A percentile compares a stretch with the other conserved stretches of the same genome.
phyloP scores from a whole-genome alignment of 805 yeast genomes.

The Candida multigemmis region DNA sequence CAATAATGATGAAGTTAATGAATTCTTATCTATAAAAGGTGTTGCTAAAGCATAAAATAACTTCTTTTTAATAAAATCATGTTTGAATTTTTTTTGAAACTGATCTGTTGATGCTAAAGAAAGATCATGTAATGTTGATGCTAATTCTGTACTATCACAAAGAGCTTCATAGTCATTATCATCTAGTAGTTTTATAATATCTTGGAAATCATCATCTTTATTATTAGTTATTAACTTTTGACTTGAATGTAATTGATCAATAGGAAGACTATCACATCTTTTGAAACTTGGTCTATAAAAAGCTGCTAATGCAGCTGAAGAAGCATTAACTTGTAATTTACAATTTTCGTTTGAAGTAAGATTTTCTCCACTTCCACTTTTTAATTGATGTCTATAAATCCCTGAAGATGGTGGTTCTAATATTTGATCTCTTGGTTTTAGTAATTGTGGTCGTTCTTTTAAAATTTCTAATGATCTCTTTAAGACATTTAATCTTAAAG shows the following conservation, averaged over 20 bases:
- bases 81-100: constrained; percentile 21
- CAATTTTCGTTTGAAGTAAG: constrained; percentile 5
- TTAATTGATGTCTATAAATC: too few species aligned
- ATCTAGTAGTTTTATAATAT: constrained; percentile 1
- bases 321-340: constrained; percentile 32
- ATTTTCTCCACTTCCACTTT: too few species aligned
- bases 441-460: constrained; percentile 43
- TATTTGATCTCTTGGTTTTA: constrained; percentile 1
- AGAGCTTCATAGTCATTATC: constrained; percentile 25
- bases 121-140: constrained; percentile 48
- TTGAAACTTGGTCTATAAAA: constrained; percentile 28
- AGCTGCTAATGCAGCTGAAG: constrained; percentile 39
- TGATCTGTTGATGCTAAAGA: constrained; percentile 32
- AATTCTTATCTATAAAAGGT: constrained; percentile 42
- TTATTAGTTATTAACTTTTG: background rate
- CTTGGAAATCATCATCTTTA: background rate
- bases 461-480: constrained; percentile 70
- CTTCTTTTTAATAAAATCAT: constrained; percentile 33
- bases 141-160: constrained; percentile 28
- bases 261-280: constrained; percentile 30
- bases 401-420: too few species aligned
- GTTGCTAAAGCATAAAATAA: constrained; percentile 58
- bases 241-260: constrained; percentile 8
- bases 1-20: background rate
- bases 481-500: constrained; percentile 64